Percentiles rank a stretch among this genome's conserved stretches.
phyloP scores from a whole-genome alignment of 2,329 filamentous ascomycete genomes.

The Amauroascus niger region DNA sequence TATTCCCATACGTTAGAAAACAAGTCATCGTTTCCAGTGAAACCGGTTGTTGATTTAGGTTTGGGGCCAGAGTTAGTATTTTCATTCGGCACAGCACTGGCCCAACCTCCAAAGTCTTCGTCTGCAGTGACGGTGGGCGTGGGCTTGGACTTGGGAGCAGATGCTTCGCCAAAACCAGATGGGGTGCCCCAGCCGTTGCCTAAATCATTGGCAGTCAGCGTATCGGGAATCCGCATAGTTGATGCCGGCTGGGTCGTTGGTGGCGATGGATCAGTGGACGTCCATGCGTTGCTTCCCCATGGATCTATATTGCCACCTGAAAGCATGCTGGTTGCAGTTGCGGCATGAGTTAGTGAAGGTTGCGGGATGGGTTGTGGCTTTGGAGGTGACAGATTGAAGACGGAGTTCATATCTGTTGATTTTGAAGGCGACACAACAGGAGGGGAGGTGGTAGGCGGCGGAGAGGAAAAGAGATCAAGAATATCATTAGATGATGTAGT shows the following conservation, averaged over 20 bases:
- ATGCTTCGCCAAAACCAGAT: constrained; percentile 23
- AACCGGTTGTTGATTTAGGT: constrained; percentile 51
- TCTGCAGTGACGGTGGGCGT: constrained; percentile 63
- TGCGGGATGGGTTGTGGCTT: constrained; percentile 25
- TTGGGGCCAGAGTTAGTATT: constrained; percentile 39
- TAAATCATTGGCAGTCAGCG: constrained; percentile 51
- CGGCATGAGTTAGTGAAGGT: constrained; percentile 24
- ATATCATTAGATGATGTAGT: constrained; percentile 62
- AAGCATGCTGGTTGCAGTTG: constrained; percentile 35
- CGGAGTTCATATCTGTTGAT: constrained; percentile 47
- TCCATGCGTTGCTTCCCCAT: constrained; percentile 85
- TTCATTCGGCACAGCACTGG: constrained; percentile 53
- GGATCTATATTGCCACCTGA: constrained; percentile 51
- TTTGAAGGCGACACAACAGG: constrained; percentile 35
- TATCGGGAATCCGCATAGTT: constrained; percentile 37
- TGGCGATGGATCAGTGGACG: constrained; percentile 50
- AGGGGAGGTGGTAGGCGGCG: constrained; percentile 37
- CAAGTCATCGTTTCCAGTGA: constrained; percentile 62
- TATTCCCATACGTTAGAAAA: constrained; percentile 89
- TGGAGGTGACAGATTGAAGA: constrained; percentile 67
- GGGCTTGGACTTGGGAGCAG: constrained; percentile 40
- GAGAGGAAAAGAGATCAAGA: constrained; percentile 58
- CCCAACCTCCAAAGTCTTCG: constrained; percentile 95
- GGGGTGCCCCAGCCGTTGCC: constrained; percentile 53
- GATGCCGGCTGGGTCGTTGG: constrained; percentile 28